A percentile compares a stretch with the other conserved stretches of the same genome.
Evolutionary conservation across 768 basidiomycete genomes (phyloP).

Genomic region (Pulveroboletus sp.): DNA sequence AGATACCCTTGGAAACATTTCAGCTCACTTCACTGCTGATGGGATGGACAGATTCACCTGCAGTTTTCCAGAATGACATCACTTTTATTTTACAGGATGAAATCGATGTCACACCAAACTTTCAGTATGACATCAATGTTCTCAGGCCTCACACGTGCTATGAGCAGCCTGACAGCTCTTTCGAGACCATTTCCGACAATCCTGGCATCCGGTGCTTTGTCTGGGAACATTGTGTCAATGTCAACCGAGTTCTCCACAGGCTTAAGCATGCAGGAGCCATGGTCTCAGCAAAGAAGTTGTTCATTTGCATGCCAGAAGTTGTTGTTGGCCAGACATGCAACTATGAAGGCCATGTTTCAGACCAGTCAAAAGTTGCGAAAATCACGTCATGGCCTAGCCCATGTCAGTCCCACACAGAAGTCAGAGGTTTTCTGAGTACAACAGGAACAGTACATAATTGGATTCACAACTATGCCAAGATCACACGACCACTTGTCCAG

Average conservation of each 20-base stretch:
- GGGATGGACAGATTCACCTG: slow-evolving; percentile 41
- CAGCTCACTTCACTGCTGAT: slow-evolving; percentile 35
- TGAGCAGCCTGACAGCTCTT: slow-evolving; percentile 6
- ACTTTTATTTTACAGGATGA: slow-evolving; percentile 36
- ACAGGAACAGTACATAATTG: slow-evolving; percentile 26
- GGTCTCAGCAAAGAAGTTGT: slow-evolving; percentile 35
- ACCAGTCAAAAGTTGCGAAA: slow-evolving; percentile 23
- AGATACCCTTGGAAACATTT: slow-evolving; percentile 36
- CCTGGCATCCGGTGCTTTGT: slow-evolving; percentile 9
- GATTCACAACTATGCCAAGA: slow-evolving; percentile 27
- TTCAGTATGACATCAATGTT: slow-evolving; percentile 39
- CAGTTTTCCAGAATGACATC: slow-evolving; percentile 39
- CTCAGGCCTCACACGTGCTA: slow-evolving; percentile 37
- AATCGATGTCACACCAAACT: slow-evolving; percentile 35
- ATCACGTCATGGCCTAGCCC: slow-evolving; percentile 34
- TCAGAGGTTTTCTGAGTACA: slow-evolving; percentile 28
- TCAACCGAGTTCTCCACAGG: slow-evolving; percentile 19
- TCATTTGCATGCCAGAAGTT: slow-evolving; percentile 17
- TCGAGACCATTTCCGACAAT: slow-evolving; percentile 13
- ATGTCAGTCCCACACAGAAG: slow-evolving; percentile 12
- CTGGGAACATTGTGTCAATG: slow-evolving; percentile 32
- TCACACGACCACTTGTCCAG: slow-evolving; percentile 23
- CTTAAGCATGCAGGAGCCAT: slow-evolving; percentile 34
- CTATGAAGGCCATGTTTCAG: slow-evolving; percentile 32
- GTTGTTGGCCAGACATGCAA: not conserved